Conservation (phyloP, 257 asterid genomes). For the Leptodermis oblonga region DNA sequence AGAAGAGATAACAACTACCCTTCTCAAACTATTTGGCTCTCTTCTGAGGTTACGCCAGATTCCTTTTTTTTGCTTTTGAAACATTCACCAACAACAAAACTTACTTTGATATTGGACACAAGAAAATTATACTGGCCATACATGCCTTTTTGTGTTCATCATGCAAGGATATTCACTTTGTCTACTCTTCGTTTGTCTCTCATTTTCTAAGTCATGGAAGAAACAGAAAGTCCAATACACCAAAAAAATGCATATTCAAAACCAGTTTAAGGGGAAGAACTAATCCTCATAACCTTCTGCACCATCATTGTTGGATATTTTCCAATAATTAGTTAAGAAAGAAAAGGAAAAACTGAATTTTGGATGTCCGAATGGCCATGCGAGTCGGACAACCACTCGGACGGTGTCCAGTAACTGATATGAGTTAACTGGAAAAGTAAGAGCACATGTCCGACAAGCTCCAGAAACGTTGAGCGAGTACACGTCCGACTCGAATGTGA, state of each 20-base stretch:
- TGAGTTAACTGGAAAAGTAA: too few species aligned
- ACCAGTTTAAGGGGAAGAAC: conserved; percentile 26
- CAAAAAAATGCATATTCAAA: conserved; percentile 46
- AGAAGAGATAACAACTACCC: too few species aligned
- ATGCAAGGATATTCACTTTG: conserved; percentile 55
- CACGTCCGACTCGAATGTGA: too few species aligned
- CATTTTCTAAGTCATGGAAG: conserved; percentile 46
- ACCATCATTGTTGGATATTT: too few species aligned
- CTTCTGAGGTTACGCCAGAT: conserved; percentile 17
- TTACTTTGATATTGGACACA: conserved; percentile 20
- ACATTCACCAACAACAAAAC: conserved; percentile 19
- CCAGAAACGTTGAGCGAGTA: too few species aligned
- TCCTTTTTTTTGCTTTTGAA: conserved; percentile 25
- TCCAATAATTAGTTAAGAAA: too few species aligned
- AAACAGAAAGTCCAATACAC: conserved; percentile 40
- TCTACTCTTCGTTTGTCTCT: conserved; percentile 33
- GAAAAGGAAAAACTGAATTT: too few species aligned
- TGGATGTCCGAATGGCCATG: too few species aligned
- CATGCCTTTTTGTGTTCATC: conserved; percentile 34
- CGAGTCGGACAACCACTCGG: too few species aligned
- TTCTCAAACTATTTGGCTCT: conserved; percentile 1
- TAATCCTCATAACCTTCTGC: conserved; percentile 32
- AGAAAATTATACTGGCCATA: conserved; percentile 16
- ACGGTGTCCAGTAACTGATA: too few species aligned
- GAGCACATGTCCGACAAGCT: too few species aligned